Evolutionary conservation across 2,329 filamentous ascomycete genomes (phyloP).

Genomic region (Mycosphaerella sp.): DNA sequence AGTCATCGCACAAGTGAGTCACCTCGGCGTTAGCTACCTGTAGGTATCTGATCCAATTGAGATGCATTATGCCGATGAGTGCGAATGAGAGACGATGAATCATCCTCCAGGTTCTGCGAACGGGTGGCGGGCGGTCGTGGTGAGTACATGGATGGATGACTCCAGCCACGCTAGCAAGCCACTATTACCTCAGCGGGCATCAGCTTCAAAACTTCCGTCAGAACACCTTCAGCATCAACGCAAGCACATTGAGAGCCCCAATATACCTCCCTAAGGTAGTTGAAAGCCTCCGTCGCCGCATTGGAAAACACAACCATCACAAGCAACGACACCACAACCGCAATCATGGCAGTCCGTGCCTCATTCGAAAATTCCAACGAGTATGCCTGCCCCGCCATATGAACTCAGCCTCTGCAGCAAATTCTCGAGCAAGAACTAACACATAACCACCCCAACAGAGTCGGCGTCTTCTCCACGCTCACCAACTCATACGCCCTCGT

Average conservation of each 20-base stretch:
- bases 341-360: constrained; percentile 48
- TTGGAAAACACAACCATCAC: constrained; percentile 4
- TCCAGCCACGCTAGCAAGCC: neutral
- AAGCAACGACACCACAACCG: constrained; percentile 11
- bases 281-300: constrained; percentile 1
- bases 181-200: neutral
- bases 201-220: neutral
- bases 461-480: constrained; percentile 93
- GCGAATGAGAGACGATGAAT: neutral
- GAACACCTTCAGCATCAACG: neutral
- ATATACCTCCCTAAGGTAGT: neutral
- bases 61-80: too few species aligned
- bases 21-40: too few species aligned
- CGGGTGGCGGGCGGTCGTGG: neutral
- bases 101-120: neutral
- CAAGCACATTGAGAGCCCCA: neutral
- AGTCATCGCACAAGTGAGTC: too few species aligned
- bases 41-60: too few species aligned
- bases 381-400: constrained; percentile 46
- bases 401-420: constrained; percentile 18
- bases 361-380: constrained; percentile 88
- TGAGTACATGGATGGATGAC: neutral
- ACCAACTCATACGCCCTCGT: constrained; percentile 97
- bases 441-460: constrained; percentile 49
- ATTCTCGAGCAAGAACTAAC: constrained; percentile 6